phyloP scores from a whole-genome alignment of 768 basidiomycete species.

The Rhodocollybia butyracea region DNA sequence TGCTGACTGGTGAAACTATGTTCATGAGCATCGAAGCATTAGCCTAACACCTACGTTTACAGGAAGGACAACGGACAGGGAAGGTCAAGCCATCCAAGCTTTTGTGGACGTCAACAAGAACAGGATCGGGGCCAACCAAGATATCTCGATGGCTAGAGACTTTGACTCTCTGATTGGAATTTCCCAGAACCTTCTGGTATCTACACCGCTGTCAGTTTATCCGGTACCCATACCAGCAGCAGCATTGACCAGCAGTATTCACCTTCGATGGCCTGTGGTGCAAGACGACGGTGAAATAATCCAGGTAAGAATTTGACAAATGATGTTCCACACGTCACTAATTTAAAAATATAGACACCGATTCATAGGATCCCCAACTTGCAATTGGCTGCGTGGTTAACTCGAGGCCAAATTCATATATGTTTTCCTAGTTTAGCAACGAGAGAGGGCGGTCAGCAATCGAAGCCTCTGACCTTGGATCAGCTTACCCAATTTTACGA shows the following conservation, averaged over 20 bases:
- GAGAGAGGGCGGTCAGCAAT: neutral
- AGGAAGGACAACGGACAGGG: neutral
- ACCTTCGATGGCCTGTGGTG: neutral
- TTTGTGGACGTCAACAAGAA: neutral
- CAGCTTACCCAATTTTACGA: constrained; percentile 19
- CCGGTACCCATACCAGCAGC: neutral
- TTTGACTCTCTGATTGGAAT: constrained; percentile 20
- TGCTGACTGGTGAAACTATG: neutral
- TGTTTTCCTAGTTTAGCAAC: constrained; percentile 24
- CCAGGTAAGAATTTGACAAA: neutral
- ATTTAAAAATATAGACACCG: neutral
- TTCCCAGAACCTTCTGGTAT: constrained; percentile 7
- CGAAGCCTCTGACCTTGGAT: constrained; percentile 3
- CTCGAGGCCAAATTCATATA: constrained; percentile 16
- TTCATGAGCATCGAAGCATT: neutral
- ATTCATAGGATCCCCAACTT: constrained; percentile 27
- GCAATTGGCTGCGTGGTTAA: constrained; percentile 18
- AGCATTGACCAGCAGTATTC: neutral
- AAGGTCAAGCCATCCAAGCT: neutral
- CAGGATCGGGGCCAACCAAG: neutral
- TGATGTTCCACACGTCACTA: neutral
- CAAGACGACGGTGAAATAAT: neutral
- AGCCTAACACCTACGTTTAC: neutral
- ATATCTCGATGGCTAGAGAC: constrained; percentile 11
- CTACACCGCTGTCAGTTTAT: neutral